phyloP scores from a whole-genome alignment of 2,329 filamentous ascomycete species.

The Fusarium longipes region DNA sequence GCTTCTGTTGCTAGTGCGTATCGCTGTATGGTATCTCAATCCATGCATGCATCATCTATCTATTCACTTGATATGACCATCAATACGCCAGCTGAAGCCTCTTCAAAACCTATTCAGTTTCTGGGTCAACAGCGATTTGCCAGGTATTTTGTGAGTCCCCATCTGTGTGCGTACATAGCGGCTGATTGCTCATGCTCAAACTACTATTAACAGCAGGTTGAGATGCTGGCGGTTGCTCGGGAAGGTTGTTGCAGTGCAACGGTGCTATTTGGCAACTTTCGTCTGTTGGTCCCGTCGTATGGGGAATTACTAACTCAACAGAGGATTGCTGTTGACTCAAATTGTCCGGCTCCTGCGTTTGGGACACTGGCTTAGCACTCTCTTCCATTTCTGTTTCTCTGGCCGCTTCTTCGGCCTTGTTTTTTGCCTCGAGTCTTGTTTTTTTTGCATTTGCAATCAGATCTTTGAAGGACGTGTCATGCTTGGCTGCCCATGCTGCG shows the following conservation, averaged over 20 bases:
- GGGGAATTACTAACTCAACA: neutral
- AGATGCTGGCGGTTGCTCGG: neutral
- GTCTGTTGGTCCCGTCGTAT: neutral
- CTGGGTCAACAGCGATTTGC: neutral
- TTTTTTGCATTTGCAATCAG: constrained; percentile 80
- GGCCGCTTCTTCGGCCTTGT: constrained; percentile 42
- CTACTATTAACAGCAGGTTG: neutral
- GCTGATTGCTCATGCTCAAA: neutral
- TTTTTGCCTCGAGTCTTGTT: constrained; percentile 59
- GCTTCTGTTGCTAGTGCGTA: neutral
- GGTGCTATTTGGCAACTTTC: neutral
- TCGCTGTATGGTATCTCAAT: constrained; percentile 32
- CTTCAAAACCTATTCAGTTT: neutral
- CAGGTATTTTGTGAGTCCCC: neutral
- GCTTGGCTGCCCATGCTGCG: constrained; percentile 76
- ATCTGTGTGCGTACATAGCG: neutral
- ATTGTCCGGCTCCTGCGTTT: neutral
- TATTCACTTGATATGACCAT: constrained; percentile 7
- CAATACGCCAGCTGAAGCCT: neutral
- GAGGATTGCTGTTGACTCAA: no score
- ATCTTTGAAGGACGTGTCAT: constrained; percentile 80
- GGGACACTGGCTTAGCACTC: neutral
- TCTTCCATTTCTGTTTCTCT: constrained; percentile 14
- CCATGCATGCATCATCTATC: constrained; percentile 20
- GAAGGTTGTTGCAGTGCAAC: neutral